phyloP scores from a whole-genome alignment of 106 monocot species.

The Ottelia alismoides region DNA sequence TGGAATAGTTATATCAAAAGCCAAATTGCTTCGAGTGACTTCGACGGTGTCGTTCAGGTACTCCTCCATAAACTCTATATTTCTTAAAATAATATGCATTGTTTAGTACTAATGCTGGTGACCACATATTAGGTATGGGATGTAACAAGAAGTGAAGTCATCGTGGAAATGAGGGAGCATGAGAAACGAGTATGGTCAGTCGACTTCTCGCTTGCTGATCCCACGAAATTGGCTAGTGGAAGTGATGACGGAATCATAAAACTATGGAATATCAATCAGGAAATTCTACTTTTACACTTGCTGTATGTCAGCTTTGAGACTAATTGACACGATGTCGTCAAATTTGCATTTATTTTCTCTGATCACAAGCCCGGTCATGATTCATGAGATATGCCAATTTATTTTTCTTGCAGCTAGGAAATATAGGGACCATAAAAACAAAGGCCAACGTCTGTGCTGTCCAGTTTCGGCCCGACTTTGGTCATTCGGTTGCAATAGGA shows the following conservation, averaged over 20 bases:
- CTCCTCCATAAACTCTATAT: neutral
- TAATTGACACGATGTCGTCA: neutral
- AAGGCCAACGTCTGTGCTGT: conserved; percentile 94
- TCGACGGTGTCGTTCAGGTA: conserved; percentile 97
- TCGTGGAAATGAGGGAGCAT: conserved; percentile 84
- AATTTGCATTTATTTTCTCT: neutral
- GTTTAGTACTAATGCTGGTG: neutral
- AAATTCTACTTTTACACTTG: conserved; percentile 83
- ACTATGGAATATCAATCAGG: conserved; percentile 99
- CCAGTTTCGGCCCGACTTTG: conserved; percentile 76
- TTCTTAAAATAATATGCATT: neutral
- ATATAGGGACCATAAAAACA: conserved; percentile 75
- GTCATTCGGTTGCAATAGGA: conserved; percentile 57
- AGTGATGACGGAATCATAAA: conserved; percentile 92
- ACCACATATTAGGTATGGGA: conserved; percentile 70
- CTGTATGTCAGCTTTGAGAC: conserved; percentile 66
- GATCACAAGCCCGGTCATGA: no score
- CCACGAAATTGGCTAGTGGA: conserved; percentile 89
- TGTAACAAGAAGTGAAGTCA: conserved; percentile 48
- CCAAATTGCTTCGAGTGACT: conserved; percentile 98
- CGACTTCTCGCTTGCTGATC: conserved; percentile 71
- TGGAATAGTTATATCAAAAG: conserved; percentile 97
- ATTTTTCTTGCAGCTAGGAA: conserved; percentile 47
- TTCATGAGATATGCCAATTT: neutral
- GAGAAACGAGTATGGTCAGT: conserved; percentile 90